Evolutionary conservation across 352 stramenopile species (phyloP), one percentile per base, ranked within the genome.

Genomic region (Phytophthora tentaculata): DNA sequence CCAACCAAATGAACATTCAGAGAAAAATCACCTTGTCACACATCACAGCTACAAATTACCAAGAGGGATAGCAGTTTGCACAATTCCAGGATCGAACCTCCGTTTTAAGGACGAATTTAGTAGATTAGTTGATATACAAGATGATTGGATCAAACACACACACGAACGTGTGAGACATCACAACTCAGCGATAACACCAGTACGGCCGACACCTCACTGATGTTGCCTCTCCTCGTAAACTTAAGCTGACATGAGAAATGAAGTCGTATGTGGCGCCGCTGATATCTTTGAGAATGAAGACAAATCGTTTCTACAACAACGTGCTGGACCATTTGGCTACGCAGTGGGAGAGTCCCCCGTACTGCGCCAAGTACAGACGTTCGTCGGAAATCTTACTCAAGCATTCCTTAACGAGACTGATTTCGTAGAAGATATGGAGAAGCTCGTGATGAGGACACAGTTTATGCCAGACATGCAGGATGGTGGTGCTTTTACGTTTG

Each of bases 391-490:
- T 0, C 14, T 16, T 39, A 10, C 2, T 14, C 32, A 39, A 39
- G 5, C 32, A 10, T 16, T 9, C 0, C 10, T 39, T 14, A 39
- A 39, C 32, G 32, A 39, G 10, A 39, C 32, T 9, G 10, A 39
- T 39, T 48, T 48, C 0, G 41, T 48, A 17, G 51, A 57, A 4
- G 51, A 57, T n/a, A 47, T 45, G 51, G 51, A 44, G 2, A 47
- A 57, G n/a, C 32, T 57, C 32, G 32, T 47, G 9, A 57, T 48
- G 19, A 32, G n/a, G 6, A 57, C 51, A 2, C 9, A 57, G 13
- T 47, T 57, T 19, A 57, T 3, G 13, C 2, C n/a, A 8, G 51
- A 47, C 29, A 47, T 57, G 51, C 12, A 35, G 3, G 51, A 57
- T 35, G 29, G 32, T 8, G 32, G 35, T 12, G 28, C 51, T 14